phyloP scores from a whole-genome alignment of 2,329 filamentous ascomycete species.

The Cryphonectria carpinicola region DNA sequence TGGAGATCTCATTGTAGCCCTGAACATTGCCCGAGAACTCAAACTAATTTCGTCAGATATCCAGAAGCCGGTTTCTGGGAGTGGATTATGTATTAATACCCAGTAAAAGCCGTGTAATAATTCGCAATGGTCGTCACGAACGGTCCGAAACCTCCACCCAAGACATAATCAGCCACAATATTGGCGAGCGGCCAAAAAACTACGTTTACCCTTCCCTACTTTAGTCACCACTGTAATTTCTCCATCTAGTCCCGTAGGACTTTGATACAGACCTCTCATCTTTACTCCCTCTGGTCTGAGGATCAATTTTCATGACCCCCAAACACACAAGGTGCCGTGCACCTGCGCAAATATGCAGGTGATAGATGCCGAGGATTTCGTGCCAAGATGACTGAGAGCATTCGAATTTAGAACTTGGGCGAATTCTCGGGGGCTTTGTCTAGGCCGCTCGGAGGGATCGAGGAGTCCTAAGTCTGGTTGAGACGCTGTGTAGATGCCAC shows the following conservation, averaged over 20 bases:
- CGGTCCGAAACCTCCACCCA: neutral
- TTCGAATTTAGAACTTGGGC: neutral
- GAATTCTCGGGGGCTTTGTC: neutral
- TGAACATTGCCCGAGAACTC: neutral
- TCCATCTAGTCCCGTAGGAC: neutral
- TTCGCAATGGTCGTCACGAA: neutral
- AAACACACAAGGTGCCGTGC: neutral
- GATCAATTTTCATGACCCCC: too few relatives aligned
- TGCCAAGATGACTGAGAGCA: neutral
- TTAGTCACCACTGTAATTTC: neutral
- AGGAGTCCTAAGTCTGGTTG: neutral
- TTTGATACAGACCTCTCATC: too few relatives aligned
- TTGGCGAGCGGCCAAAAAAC: neutral
- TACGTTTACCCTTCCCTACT: neutral
- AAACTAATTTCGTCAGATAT: neutral
- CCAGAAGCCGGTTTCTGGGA: neutral
- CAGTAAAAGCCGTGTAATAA: neutral
- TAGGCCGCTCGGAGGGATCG: neutral
- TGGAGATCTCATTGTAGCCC: neutral
- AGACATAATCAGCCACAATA: too few relatives aligned
- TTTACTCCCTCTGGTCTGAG: neutral
- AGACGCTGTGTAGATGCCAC: neutral
- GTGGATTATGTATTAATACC: neutral
- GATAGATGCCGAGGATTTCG: neutral
- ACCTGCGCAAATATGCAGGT: neutral